Evolutionary conservation across 805 yeast genomes (phyloP).

Genomic region (baker's yeast (Saccharomyces cerevisiae)): DNA sequence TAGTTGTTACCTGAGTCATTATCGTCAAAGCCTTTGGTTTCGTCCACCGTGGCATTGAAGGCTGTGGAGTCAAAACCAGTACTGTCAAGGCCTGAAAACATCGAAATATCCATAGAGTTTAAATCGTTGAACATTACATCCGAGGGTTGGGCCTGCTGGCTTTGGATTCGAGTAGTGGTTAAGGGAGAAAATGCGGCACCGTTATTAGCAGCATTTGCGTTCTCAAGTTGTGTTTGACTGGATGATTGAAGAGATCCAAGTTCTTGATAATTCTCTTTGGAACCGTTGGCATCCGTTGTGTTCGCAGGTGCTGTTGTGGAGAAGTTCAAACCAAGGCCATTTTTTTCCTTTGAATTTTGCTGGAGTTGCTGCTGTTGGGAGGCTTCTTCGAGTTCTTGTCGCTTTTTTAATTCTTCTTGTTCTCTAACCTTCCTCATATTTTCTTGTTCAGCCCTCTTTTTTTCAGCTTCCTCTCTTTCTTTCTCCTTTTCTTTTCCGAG

Average conservation of each 20-base stretch:
- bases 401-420: slow-evolving; percentile 8
- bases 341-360: neutral
- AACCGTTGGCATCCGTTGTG: neutral
- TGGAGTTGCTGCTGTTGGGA: slow-evolving; percentile 5
- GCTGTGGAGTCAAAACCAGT: slow-evolving; percentile 22
- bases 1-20: slow-evolving; percentile 1
- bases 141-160: slow-evolving; percentile 16
- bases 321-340: slow-evolving; percentile 5
- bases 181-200: slow-evolving; percentile 1
- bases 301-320: neutral
- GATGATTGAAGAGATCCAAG: slow-evolving; percentile 1
- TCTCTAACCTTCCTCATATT: slow-evolving; percentile 15
- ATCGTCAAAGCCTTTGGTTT: slow-evolving; percentile 6
- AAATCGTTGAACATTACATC: slow-evolving; percentile 13
- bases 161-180: slow-evolving; percentile 10
- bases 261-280: neutral
- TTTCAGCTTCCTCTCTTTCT: slow-evolving; percentile 23
- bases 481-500: slow-evolving; percentile 28
- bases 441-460: slow-evolving; percentile 24
- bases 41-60: slow-evolving; percentile 6
- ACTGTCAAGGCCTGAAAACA: slow-evolving; percentile 28
- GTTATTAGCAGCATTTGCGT: slow-evolving; percentile 1
- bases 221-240: slow-evolving; percentile 2
- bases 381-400: slow-evolving; percentile 5
- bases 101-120: slow-evolving; percentile 25